A percentile compares a stretch with the other conserved stretches of the same genome.
Evolutionary conservation across 331 rosid genomes (phyloP).

Genomic region (Acacia pycnantha): DNA sequence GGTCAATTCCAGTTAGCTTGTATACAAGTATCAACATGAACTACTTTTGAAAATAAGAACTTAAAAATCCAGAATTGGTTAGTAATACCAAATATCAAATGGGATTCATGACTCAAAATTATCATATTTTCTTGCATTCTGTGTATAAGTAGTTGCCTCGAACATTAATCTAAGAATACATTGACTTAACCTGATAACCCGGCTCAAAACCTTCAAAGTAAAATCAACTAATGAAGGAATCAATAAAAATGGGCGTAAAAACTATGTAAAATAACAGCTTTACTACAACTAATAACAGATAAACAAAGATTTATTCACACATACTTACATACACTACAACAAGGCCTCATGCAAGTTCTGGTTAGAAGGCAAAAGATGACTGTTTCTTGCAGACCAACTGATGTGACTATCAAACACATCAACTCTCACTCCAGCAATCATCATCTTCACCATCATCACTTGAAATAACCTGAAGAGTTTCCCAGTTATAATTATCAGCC

Average conservation of each 20-base stretch:
- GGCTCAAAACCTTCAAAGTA: slow-evolving; percentile 29
- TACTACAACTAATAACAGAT: slow-evolving; percentile 52
- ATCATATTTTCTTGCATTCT: slow-evolving; percentile 23
- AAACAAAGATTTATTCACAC: slow-evolving; percentile 56
- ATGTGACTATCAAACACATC: slow-evolving; percentile 16
- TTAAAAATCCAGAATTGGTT: background rate
- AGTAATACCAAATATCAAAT: background rate
- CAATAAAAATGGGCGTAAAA: slow-evolving; percentile 35
- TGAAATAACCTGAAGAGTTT: slow-evolving; percentile 76
- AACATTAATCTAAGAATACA: slow-evolving; percentile 9
- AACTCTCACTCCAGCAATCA: slow-evolving; percentile 82
- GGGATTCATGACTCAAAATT: background rate
- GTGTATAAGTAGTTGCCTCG: slow-evolving; percentile 26
- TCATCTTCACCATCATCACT: slow-evolving; percentile 86
- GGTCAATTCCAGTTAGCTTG: background rate
- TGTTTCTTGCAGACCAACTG: slow-evolving; percentile 24
- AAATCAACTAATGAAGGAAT: slow-evolving; percentile 32
- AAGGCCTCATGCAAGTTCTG: slow-evolving; percentile 41
- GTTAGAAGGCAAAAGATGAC: slow-evolving; percentile 19
- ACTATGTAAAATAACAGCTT: slow-evolving; percentile 34
- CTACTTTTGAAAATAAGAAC: background rate
- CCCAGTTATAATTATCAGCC: slow-evolving; percentile 1
- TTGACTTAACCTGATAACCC: slow-evolving; percentile 27
- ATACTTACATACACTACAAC: slow-evolving; percentile 39
- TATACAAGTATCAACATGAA: too few relatives aligned